These are phyloP conservation scores for Fomitopsis palustris DNA, from an alignment of 1,284 basidiomycete genomes.

Conservation along the genomic window DNA sequence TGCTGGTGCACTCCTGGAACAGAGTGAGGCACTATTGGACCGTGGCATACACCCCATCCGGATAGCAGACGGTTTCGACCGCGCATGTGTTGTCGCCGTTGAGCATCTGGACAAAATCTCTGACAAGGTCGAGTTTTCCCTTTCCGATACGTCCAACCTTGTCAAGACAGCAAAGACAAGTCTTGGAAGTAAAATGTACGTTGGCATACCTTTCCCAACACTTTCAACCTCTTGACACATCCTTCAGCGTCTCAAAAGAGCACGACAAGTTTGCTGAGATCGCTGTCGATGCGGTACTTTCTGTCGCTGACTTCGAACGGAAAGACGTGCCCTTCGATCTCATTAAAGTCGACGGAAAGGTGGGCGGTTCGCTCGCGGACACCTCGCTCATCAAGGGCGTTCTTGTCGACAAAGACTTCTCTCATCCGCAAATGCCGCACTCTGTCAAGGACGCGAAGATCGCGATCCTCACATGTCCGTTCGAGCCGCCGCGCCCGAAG, in stretches of 20 bases:
- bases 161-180: constrained; percentile 95
- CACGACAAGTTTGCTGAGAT: constrained; percentile 95
- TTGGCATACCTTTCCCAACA: constrained; percentile 9
- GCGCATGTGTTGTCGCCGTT: constrained; percentile 88
- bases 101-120: constrained; percentile 89
- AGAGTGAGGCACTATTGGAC: constrained; percentile 89
- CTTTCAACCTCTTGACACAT: constrained; percentile 4
- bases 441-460: constrained; percentile 86
- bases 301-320: constrained; percentile 93
- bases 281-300: constrained; percentile 94
- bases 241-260: constrained; percentile 90
- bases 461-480: constrained; percentile 97
- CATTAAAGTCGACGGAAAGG: constrained; percentile 99
- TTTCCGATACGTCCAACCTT: constrained; percentile 80
- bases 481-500: constrained; percentile 98
- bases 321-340: constrained; percentile 97
- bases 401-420: constrained; percentile 99
- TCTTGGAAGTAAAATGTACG: constrained; percentile 95
- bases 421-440: constrained; percentile 97
- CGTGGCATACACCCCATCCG: constrained; percentile 97
- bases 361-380: constrained; percentile 95
- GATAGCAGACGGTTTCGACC: constrained; percentile 97
- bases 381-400: constrained; percentile 93
- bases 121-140: constrained; percentile 87
- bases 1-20: constrained; percentile 92